phyloP scores from a whole-genome alignment of 352 stramenopile species.

The Phytophthora quininea region DNA sequence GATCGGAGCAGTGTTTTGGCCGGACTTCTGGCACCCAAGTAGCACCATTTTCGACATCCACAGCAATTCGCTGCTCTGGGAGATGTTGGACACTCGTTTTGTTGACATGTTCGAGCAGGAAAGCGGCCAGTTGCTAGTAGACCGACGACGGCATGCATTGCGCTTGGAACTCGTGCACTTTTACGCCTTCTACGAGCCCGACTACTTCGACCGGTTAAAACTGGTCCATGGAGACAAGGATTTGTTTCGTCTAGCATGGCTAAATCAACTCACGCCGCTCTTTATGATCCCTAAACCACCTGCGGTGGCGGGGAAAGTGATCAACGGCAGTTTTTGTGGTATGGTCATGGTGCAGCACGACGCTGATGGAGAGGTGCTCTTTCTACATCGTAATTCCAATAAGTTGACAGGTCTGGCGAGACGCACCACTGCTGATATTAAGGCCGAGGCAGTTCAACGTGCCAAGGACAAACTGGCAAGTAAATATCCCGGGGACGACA shows the following conservation, averaged over 20 bases:
- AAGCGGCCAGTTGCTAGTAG: constrained; percentile 56
- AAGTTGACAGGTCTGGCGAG: constrained; percentile 31
- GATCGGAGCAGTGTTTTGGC: constrained; percentile 66
- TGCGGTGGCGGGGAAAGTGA: constrained; percentile 39
- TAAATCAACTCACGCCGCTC: constrained; percentile 48
- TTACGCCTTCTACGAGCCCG: constrained; percentile 36
- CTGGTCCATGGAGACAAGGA: constrained; percentile 61
- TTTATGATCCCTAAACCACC: constrained; percentile 43
- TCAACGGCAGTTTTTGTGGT: constrained; percentile 45
- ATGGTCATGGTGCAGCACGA: constrained; percentile 56
- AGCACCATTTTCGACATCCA: constrained; percentile 70
- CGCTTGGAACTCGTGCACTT: constrained; percentile 42
- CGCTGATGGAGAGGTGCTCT: constrained; percentile 36
- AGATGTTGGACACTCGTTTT: constrained; percentile 45
- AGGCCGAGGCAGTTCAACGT: constrained; percentile 16
- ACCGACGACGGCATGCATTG: constrained; percentile 28
- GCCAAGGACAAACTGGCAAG: constrained; percentile 17
- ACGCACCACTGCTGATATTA: not conserved
- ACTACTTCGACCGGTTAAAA: constrained; percentile 32
- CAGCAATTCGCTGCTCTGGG: constrained; percentile 50
- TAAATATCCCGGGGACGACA: constrained; percentile 20
- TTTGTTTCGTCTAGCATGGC: constrained; percentile 57
- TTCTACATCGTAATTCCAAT: constrained; percentile 56
- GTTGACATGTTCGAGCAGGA: constrained; percentile 72
- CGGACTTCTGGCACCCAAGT: constrained; percentile 64